Evolutionary conservation across 1,284 basidiomycete genomes (phyloP).

Genomic region (Hypsizygus ulmarius): DNA sequence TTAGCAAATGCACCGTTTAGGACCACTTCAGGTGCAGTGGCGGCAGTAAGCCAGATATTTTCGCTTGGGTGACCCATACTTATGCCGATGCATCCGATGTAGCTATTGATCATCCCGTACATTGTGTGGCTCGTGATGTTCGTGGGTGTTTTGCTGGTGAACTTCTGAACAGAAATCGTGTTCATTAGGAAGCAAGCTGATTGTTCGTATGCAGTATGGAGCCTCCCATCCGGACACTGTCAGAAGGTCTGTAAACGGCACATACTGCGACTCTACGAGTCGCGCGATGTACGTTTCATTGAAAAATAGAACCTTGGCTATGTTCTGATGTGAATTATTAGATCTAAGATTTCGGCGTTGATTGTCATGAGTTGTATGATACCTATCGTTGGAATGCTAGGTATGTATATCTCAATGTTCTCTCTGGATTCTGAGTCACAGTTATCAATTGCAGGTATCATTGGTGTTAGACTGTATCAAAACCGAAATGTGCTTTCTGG

Average conservation of each 20-base stretch:
- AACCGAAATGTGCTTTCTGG: conserved; percentile 19
- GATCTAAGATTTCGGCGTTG: conserved; percentile 21
- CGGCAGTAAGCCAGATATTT: conserved; percentile 8
- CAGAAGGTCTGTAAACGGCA: conserved; percentile 14
- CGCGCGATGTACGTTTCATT: conserved; percentile 9
- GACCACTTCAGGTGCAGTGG: conserved; percentile 8
- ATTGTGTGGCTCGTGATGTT: conserved; percentile 14
- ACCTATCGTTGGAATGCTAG: conserved; percentile 13
- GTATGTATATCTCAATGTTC: neutral
- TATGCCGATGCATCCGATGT: neutral
- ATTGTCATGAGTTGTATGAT: conserved; percentile 17
- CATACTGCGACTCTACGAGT: conserved; percentile 19
- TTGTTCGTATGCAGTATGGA: conserved; percentile 11
- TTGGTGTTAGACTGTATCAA: conserved; percentile 19
- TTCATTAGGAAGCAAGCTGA: neutral
- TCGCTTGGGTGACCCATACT: neutral
- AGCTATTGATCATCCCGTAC: conserved; percentile 18
- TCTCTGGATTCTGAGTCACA: neutral
- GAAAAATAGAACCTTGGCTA: neutral
- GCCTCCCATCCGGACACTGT: conserved; percentile 12
- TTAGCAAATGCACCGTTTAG: conserved; percentile 12
- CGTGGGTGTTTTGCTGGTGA: conserved; percentile 16
- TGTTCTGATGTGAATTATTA: neutral
- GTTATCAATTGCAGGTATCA: conserved; percentile 9
- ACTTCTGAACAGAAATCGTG: neutral